Percentiles rank a stretch among this genome's conserved stretches.
These are phyloP conservation scores for Fraxinus pennsylvanica DNA, from an alignment of 257 asterid species.

Conservation along the genomic window DNA sequence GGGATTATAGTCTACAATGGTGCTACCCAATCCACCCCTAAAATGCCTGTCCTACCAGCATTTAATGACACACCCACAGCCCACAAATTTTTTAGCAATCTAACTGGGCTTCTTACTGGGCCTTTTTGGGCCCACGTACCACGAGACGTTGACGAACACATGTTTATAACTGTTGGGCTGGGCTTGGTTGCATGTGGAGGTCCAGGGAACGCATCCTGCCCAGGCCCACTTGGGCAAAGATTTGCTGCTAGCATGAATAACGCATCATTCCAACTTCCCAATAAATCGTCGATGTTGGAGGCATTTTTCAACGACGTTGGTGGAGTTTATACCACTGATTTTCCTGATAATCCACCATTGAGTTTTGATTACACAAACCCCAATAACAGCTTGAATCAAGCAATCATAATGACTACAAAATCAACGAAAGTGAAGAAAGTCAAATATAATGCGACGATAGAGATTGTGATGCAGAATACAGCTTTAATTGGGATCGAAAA, in stretches of 20 bases:
- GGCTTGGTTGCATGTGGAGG: slow-evolving; percentile 50
- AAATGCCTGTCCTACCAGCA: slow-evolving; percentile 66
- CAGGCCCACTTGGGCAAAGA: slow-evolving; percentile 43
- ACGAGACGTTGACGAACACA: slow-evolving; percentile 38
- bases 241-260: slow-evolving; percentile 75
- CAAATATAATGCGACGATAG: slow-evolving; percentile 43
- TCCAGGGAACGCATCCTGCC: slow-evolving; percentile 44
- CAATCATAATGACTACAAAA: slow-evolving; percentile 36
- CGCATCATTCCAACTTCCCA: slow-evolving; percentile 60
- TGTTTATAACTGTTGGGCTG: slow-evolving; percentile 64
- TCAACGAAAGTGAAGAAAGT: slow-evolving; percentile 54
- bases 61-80: slow-evolving; percentile 76
- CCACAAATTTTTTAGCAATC: slow-evolving; percentile 46
- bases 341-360: slow-evolving; percentile 50
- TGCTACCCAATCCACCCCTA: slow-evolving; percentile 33
- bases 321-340: slow-evolving; percentile 57
- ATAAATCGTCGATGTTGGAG: slow-evolving; percentile 50
- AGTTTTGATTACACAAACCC: slow-evolving; percentile 48
- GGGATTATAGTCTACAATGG: slow-evolving; percentile 51
- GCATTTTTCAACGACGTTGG: slow-evolving; percentile 48
- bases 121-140: slow-evolving; percentile 62
- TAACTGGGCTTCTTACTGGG: slow-evolving; percentile 50
- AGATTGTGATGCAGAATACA: slow-evolving; percentile 61
- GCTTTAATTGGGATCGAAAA: slow-evolving; percentile 50
- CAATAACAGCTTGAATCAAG: slow-evolving; percentile 25